Evolutionary conservation across 2,329 filamentous ascomycete genomes (phyloP), one percentile per base, ranked within the genome.

Genomic region (Trichoderma koningiopsis): DNA sequence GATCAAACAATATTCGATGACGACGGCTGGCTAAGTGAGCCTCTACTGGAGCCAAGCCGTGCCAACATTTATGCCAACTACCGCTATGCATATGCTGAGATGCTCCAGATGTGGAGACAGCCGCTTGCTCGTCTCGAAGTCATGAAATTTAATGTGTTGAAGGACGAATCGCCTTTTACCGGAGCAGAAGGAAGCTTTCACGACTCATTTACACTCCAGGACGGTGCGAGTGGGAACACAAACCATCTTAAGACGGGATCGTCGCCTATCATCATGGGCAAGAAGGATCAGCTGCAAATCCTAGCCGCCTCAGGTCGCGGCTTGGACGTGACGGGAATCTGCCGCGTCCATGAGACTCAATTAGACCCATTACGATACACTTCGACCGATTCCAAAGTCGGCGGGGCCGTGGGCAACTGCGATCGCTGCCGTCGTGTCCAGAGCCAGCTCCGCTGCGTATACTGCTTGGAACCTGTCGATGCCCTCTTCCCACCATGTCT

Each of bases 1-100:
- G 88, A 91, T 71, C 87, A 89, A 71, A 83, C 84, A n/a, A 83
- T 86, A 24, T 91, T 91, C 73, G 89, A 91, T 72, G 89, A 91
- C 64, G 89, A 91, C 74, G 89, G 88, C 14, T 90, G 88, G 83
- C 83, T 91, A 74, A 84, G 82, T 24, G 83, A 84, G 3, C 85
- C 89, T 4, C 78, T 91, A 2, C 81, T 91, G 19, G 85, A 89
- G 55, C 80, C 84, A 5, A 81, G 76, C 35, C 83, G 82, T n/a
- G 77, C 80, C 5, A 76, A 81, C 4, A 76, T 85, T 24, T 88
- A 89, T 72, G 83, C 84, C n/a, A 83, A 81, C 73, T 92, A 91
- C 74, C 86, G 89, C 43, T 86, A 87, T 70, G 84, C 86, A 0
- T 92, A 92, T 73, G 88, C 89, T n/a, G 88, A 91, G 77, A 85